These are phyloP conservation scores for Hyaloscypha hepaticicola DNA, from an alignment of 495 filamentous ascomycete genomes.

Conservation along the genomic window DNA sequence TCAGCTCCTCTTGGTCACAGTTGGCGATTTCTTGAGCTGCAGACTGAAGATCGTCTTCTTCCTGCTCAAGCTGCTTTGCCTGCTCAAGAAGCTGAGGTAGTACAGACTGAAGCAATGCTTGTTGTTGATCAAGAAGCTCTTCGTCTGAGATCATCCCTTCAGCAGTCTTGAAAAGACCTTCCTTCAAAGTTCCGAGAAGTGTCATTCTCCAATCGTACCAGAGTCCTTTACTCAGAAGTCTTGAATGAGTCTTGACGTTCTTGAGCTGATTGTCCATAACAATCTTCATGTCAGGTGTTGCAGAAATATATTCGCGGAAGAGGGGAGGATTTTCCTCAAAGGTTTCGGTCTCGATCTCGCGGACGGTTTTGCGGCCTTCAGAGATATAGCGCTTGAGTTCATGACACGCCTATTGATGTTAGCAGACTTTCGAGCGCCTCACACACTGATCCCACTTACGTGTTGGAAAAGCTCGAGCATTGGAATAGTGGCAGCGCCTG, in stretches of 20 bases:
- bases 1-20: constrained; percentile 76
- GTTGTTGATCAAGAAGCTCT: constrained; percentile 61
- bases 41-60: constrained; percentile 64
- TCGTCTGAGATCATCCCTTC: constrained; percentile 78
- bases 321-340: constrained; percentile 84
- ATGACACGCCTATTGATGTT: constrained; percentile 70
- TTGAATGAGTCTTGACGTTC: constrained; percentile 89
- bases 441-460: constrained; percentile 47
- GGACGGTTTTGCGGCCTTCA: constrained; percentile 82
- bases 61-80: constrained; percentile 54
- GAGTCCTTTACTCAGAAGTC: constrained; percentile 84
- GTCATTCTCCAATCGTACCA: constrained; percentile 99
- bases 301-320: constrained; percentile 86
- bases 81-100: constrained; percentile 64
- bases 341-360: constrained; percentile 83
- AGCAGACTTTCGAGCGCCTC: constrained; percentile 29
- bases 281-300: constrained; percentile 75
- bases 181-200: constrained; percentile 77
- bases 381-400: constrained; percentile 94
- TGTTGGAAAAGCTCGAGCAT: constrained; percentile 94
- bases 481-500: constrained; percentile 86
- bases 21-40: constrained; percentile 73
- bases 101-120: constrained; percentile 59
- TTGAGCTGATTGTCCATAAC: constrained; percentile 97
- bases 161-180: constrained; percentile 69